phyloP scores from a whole-genome alignment of 805 yeast genomes.

The Limtongia smithiae region DNA sequence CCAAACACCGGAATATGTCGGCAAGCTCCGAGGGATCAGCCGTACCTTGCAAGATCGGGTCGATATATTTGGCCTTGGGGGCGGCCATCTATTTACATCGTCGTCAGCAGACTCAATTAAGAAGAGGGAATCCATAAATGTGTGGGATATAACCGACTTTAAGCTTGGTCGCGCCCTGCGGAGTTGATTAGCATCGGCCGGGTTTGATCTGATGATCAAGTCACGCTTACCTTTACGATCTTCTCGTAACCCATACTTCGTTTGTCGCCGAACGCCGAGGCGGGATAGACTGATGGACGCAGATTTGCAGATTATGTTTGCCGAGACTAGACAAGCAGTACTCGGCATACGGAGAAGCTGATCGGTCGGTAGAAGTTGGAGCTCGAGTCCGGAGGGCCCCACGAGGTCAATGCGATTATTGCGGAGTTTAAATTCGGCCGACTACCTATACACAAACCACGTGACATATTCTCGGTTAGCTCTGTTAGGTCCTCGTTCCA shows the following conservation, averaged over 20 bases:
- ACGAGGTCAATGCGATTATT: too few relatives aligned
- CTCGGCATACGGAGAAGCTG: too few relatives aligned
- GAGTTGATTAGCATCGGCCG: neutral
- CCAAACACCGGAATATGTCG: constrained; percentile 64
- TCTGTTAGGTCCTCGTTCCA: too few relatives aligned
- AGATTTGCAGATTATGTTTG: too few relatives aligned
- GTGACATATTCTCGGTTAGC: too few relatives aligned
- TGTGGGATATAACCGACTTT: constrained; percentile 40
- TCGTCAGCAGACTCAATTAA: neutral
- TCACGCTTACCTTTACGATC: constrained; percentile 55
- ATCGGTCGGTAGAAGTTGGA: too few relatives aligned
- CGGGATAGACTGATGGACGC: neutral
- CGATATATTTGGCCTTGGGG: constrained; percentile 95
- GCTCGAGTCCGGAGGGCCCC: too few relatives aligned
- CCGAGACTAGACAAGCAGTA: too few relatives aligned
- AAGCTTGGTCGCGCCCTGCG: constrained; percentile 63
- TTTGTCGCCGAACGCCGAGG: neutral
- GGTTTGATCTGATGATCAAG: neutral
- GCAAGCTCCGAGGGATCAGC: constrained; percentile 59
- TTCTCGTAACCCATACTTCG: constrained; percentile 43
- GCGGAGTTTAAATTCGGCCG: too few relatives aligned
- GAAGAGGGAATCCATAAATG: neutral
- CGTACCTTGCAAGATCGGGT: constrained; percentile 77
- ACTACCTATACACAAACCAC: too few relatives aligned
- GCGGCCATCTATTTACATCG: constrained; percentile 67